Evolutionary conservation across 2,329 filamentous ascomycete species (phyloP).

Genomic region (Phaeosphaeriaceae sp.): DNA sequence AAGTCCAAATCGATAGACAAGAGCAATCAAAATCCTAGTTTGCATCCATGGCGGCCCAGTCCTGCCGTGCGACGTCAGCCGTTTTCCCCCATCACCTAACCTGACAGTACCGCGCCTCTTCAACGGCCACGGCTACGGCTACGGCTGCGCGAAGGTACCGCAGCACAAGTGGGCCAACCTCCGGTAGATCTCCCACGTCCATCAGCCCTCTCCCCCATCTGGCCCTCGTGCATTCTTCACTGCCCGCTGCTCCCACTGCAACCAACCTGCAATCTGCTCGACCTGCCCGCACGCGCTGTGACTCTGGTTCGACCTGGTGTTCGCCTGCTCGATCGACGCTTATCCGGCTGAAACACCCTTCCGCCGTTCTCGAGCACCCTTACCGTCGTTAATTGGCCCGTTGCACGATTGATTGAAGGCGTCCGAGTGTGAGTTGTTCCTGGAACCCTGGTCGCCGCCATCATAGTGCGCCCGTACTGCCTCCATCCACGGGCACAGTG

Average conservation of each 20-base stretch:
- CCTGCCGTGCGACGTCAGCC: conserved; percentile 15
- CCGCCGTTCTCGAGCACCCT: conserved; percentile 10
- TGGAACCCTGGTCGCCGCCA: conserved; percentile 36
- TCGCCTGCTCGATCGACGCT: background rate
- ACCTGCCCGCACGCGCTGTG: background rate
- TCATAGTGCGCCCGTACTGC: conserved; percentile 30
- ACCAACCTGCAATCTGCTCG: background rate
- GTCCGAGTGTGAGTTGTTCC: conserved; percentile 36
- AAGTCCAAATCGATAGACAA: background rate
- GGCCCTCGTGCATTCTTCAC: background rate
- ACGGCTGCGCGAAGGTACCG: background rate
- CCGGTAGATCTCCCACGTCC: conserved; percentile 2
- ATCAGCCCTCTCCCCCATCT: background rate
- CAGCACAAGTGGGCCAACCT: background rate
- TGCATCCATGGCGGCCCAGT: conserved; percentile 6
- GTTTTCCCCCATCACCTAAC: background rate
- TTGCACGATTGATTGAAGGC: conserved; percentile 23
- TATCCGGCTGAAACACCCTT: conserved; percentile 30
- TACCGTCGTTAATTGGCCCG: conserved; percentile 26
- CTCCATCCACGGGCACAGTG: conserved; percentile 25
- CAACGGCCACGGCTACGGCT: background rate
- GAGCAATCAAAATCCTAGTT: conserved; percentile 1
- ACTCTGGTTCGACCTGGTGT: background rate
- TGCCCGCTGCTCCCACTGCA: background rate
- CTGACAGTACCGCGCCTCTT: conserved; percentile 1